A percentile compares a stretch with the other conserved stretches of the same genome.
These are phyloP conservation scores for Gossypium herbaceum DNA, from an alignment of 345 rosid species.

Conservation along the genomic window DNA sequence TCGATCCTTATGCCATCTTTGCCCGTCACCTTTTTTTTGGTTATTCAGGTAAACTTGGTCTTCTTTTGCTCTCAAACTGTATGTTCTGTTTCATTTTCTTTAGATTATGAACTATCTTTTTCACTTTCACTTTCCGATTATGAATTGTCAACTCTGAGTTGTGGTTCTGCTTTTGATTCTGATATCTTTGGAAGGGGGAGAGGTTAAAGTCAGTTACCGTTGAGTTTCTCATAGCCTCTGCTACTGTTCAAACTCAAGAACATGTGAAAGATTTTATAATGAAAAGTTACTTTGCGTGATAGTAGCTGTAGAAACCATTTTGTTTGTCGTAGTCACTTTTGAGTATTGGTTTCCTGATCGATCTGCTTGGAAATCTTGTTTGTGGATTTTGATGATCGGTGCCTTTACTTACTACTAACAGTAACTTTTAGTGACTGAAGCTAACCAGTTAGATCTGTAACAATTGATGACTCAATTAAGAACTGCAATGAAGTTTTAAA, in stretches of 20 bases:
- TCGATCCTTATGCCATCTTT: neutral
- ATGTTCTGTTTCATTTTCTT: neutral
- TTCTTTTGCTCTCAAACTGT: neutral
- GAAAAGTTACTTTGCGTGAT: neutral
- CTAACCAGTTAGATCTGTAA: neutral
- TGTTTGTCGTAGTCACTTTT: neutral
- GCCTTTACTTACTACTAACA: neutral
- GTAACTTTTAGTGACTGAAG: neutral
- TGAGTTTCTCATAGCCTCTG: too few species aligned
- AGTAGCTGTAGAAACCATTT: neutral
- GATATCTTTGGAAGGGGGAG: neutral
- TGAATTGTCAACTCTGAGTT: neutral
- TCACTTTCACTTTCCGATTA: neutral
- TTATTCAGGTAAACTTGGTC: neutral
- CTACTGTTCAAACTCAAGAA: too few species aligned
- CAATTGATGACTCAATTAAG: neutral
- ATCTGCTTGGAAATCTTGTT: conserved; percentile 8
- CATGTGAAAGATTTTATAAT: neutral
- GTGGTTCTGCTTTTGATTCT: neutral
- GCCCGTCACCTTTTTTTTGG: neutral
- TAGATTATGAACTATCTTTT: neutral
- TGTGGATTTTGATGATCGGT: neutral
- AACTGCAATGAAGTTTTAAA: neutral
- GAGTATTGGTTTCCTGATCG: neutral
- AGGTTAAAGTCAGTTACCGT: too few species aligned